Evolutionary conservation across 108 stramenopile genomes (phyloP), one percentile per base, ranked within the genome.

Genomic region (Bacterosira constricta): DNA sequence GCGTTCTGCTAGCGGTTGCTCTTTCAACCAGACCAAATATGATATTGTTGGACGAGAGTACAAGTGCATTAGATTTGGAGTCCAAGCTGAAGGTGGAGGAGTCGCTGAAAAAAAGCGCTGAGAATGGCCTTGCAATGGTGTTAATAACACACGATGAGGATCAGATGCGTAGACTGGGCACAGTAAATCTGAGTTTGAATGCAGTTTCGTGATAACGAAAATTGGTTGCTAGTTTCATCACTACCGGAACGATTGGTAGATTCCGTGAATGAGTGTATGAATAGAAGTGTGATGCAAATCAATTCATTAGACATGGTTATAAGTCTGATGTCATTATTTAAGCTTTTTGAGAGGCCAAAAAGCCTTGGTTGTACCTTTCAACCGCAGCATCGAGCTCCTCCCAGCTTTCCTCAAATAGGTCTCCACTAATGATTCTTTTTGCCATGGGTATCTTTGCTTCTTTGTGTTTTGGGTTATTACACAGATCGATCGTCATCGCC

Each of bases 381-480:
- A 98, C 97, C 82, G 96, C 96, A 4, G 86, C 93, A 80, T 99
- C 99, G 9, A 99, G 89, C 67, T 99, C 94, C 36, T 92, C 96
- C 99, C 99, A 99, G 77, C 92, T 93, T 71, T 99, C 96, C 23
- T 93, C 73, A 66, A 99, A 99, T 27, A 97, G 77, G n/a, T 88
- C 76, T 1, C 97, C 98, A 37, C 82, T 83, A 52, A 97, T 98
- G 44, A 99, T 91, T 47, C 99, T 82, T 66, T 96, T 95, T 13
- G 99, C 99, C 99, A 99, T 99, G 65, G 96, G 90, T 10, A 99
- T 83, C 82, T 99, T 99, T 21, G 97, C 91, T 77, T 99, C 99
- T 77, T 99, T 99, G 83, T 97, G 96, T 57, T 91, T 65, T 10
- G 99, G 99, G 73, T 98, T 99, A 82, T 99, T 99, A 87, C 99